Evolutionary conservation across 345 rosid species (phyloP), one percentile per base, ranked within the genome.

Genomic region (Gossypium sturtianum): DNA sequence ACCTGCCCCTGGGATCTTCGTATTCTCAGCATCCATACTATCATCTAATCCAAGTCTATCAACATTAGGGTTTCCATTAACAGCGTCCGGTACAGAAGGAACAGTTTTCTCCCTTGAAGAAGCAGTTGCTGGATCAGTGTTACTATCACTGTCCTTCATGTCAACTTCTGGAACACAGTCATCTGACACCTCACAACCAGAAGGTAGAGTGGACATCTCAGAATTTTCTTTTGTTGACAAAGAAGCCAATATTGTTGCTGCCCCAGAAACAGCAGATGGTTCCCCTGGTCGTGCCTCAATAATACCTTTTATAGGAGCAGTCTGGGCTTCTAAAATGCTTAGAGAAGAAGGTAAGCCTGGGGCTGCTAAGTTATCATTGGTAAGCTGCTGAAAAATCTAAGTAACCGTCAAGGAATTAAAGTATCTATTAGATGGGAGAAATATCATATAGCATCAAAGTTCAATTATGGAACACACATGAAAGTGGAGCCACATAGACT

Each of bases 241-340:
- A 77, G 96, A 94, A 34, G 98, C 94, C 78, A 91, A 82, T 83
- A 93, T 93, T 47, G 98, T 90, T 59, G 98, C 98, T 45, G 97
- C 97, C 68, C 96, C 97, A 20, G 92, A 85, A 84, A 83, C 90
- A 82, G 91, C 93, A 68, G 98, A 89, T 27, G 97, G 82, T 62
- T 88, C 99, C 74, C 97, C 89, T 34, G 98, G 77, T 79, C 90
- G 86, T 74, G 96, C 82, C 85, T 95, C 98, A 17, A 86, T 77
- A 74, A 93, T 84, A 49, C 93, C 92, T 79, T 93, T 90, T 57
- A 87, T 23, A 53, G 96, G 85, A 73, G 88, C 80, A 81, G 84
- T 82, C 38, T 84, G 94, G 64, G 94, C 84, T 85, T 95, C 99
- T 81, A 91, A 84, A 68, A 93, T 83, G 84, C 82, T 87, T 76